phyloP scores from a whole-genome alignment of 371 early-diverging fungal genomes.

The Mucor sp. region DNA sequence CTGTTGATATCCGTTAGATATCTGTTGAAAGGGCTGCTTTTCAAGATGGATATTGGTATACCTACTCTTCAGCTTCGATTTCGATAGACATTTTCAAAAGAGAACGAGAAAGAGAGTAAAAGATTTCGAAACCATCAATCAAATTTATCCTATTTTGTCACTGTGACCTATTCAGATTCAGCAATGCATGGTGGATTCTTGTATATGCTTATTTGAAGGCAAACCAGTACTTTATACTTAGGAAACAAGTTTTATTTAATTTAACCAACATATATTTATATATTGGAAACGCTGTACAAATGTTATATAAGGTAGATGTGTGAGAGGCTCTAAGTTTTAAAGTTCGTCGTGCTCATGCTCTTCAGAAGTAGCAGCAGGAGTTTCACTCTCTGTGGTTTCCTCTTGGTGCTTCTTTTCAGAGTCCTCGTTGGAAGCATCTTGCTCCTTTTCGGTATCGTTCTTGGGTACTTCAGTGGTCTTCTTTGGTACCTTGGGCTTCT shows the following conservation, averaged over 20 bases:
- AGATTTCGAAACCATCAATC: neutral
- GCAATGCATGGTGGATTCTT: neutral
- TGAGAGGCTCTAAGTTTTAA: neutral
- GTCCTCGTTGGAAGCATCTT: neutral
- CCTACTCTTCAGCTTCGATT: conserved; percentile 35
- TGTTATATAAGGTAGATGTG: neutral
- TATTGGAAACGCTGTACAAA: conserved; percentile 1
- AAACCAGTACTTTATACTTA: neutral
- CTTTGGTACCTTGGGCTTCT: conserved; percentile 53
- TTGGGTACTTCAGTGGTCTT: conserved; percentile 7
- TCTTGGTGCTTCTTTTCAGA: neutral
- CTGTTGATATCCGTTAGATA: neutral
- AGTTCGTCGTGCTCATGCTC: conserved; percentile 16
- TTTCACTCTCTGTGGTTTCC: neutral
- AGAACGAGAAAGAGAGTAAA: neutral
- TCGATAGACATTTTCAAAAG: conserved; percentile 21
- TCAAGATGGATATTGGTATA: neutral
- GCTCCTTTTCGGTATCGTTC: conserved; percentile 9
- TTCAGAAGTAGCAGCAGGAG: conserved; percentile 2
- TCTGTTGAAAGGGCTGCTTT: neutral
- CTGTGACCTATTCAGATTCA: neutral
- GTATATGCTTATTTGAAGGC: no score
- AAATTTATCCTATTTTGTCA: neutral
- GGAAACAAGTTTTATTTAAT: neutral
- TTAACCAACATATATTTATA: neutral